phyloP scores from a whole-genome alignment of 208 protist species.

The Trypanosoma boissoni region DNA sequence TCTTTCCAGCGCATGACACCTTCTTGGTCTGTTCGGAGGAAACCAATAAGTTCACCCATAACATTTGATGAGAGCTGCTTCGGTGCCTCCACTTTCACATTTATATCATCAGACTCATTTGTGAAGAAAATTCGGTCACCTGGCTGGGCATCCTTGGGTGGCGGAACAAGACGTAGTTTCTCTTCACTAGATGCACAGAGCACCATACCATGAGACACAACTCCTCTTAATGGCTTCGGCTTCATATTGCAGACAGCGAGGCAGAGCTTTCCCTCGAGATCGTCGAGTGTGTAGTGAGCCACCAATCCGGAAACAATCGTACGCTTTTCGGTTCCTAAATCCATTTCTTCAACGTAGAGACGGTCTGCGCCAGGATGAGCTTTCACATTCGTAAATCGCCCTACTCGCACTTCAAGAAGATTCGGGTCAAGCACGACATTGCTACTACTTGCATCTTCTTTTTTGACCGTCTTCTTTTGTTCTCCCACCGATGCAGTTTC shows the following conservation, averaged over 20 bases:
- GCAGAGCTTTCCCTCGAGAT: conserved; percentile 74
- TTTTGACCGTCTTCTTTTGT: conserved; percentile 17
- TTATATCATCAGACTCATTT: conserved; percentile 24
- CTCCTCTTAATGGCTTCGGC: conserved; percentile 84
- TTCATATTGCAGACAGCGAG: conserved; percentile 94
- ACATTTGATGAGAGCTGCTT: conserved; percentile 40
- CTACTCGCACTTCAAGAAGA: conserved; percentile 74
- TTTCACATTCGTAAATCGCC: conserved; percentile 73
- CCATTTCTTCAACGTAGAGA: conserved; percentile 92
- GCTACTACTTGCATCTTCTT: conserved; percentile 6
- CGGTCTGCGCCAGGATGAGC: conserved; percentile 82
- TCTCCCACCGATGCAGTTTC: background rate
- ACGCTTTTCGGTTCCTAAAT: conserved; percentile 85
- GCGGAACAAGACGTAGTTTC: conserved; percentile 48
- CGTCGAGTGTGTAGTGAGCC: conserved; percentile 63
- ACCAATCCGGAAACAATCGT: conserved; percentile 92
- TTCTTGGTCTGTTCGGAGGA: conserved; percentile 53
- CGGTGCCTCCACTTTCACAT: conserved; percentile 14
- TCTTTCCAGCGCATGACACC: conserved; percentile 71
- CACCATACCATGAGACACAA: conserved; percentile 93
- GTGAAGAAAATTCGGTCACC: conserved; percentile 72
- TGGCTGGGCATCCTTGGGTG: conserved; percentile 52
- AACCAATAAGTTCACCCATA: conserved; percentile 60
- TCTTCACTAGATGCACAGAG: conserved; percentile 80
- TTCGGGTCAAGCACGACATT: conserved; percentile 27